These are phyloP conservation scores for Astrothelium macrocarpum DNA, from an alignment of 495 filamentous ascomycete genomes.

Conservation along the genomic window DNA sequence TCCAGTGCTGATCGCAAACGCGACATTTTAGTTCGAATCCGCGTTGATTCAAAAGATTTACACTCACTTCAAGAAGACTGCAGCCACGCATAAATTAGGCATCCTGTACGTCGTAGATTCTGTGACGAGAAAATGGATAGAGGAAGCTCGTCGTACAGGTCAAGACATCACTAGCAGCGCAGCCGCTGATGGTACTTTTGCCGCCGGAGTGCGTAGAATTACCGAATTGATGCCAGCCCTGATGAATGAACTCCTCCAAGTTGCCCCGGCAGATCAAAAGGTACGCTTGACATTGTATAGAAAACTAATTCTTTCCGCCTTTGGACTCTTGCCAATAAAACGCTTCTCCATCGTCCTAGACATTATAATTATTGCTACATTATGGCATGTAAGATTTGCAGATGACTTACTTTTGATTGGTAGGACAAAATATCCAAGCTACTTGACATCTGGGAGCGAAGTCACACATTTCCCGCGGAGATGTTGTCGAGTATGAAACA, in stretches of 20 bases:
- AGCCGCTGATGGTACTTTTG: slow-evolving; percentile 75
- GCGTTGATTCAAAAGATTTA: slow-evolving; percentile 92
- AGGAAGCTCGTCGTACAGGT: slow-evolving; percentile 77
- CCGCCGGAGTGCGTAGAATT: slow-evolving; percentile 92
- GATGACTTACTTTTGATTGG: slow-evolving; percentile 26
- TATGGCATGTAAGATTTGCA: not conserved
- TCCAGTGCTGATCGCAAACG: not conserved
- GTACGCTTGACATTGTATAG: slow-evolving; percentile 51
- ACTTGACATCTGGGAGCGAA: slow-evolving; percentile 96
- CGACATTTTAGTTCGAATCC: slow-evolving; percentile 66
- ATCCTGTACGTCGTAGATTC: slow-evolving; percentile 99
- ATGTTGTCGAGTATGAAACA: slow-evolving; percentile 82
- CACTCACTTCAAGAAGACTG: slow-evolving; percentile 94
- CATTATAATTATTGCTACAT: not conserved
- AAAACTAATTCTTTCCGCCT: not conserved
- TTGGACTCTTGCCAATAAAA: not conserved
- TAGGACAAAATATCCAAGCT: slow-evolving; percentile 96
- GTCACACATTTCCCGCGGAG: slow-evolving; percentile 72
- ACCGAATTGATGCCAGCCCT: slow-evolving; percentile 84
- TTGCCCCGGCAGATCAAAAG: slow-evolving; percentile 92
- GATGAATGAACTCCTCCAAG: slow-evolving; percentile 91
- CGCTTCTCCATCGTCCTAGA: not conserved
- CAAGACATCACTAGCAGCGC: slow-evolving; percentile 54
- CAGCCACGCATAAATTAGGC: slow-evolving; percentile 91
- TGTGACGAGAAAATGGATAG: slow-evolving; percentile 97